Evolutionary conservation across 1,284 basidiomycete species (phyloP).

Genomic region (Bjerkandera adusta): DNA sequence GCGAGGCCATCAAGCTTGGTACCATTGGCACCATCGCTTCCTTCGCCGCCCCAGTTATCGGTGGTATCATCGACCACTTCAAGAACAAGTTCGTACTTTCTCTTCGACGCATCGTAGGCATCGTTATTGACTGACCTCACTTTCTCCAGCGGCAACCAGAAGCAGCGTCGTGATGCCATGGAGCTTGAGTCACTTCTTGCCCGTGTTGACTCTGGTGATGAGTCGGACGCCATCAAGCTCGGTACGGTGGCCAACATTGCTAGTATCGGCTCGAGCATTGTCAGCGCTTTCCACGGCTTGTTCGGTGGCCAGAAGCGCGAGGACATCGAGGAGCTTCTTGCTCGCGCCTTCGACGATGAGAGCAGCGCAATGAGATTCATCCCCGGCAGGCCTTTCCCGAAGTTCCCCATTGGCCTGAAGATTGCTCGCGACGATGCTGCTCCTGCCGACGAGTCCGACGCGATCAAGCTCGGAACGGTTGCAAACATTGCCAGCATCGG

Average conservation of each 20-base stretch:
- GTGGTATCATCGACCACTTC: constrained; percentile 9
- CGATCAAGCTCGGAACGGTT: constrained; percentile 3
- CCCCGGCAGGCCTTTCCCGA: no score
- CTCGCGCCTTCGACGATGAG: background rate
- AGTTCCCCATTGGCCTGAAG: background rate
- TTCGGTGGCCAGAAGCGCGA: background rate
- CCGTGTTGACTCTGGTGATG: background rate
- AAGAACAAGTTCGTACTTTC: no score
- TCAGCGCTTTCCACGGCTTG: background rate
- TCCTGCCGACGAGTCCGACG: background rate
- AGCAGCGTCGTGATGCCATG: background rate
- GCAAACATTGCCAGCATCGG: constrained; percentile 1
- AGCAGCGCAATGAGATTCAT: no score
- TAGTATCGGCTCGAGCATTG: background rate
- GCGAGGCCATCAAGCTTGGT: constrained; percentile 4
- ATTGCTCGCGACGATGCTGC: background rate
- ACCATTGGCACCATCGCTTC: constrained; percentile 7
- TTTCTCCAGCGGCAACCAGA: constrained; percentile 1
- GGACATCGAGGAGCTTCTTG: background rate
- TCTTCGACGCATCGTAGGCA: no score
- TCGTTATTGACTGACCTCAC: no score
- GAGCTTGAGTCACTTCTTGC: constrained; percentile 1
- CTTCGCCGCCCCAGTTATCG: constrained; percentile 6
- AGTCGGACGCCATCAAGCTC: constrained; percentile 1
- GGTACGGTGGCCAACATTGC: constrained; percentile 1